Evolutionary conservation across 148 eudicot species (phyloP), one percentile per base, ranked within the genome.

Genomic region (Rhododendron kiyosumense): DNA sequence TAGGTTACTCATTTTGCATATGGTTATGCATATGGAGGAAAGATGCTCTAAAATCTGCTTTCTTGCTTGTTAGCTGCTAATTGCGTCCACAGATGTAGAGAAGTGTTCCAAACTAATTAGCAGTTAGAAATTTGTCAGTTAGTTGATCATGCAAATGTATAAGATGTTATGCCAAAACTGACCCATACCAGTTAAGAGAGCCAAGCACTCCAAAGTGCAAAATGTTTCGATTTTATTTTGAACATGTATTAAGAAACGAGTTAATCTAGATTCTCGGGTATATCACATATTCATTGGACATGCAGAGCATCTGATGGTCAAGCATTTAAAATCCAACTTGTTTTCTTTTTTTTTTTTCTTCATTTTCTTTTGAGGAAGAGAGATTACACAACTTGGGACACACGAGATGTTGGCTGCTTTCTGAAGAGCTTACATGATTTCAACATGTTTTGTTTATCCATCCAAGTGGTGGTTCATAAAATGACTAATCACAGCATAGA

Each of bases 1-100:
- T 49, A 17, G 13, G 83, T 80, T 36, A 80, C 41, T 80, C 32
- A 26, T 69, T 51, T 51, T 78, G 81, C 57, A 3, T 17, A 51
- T 48, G 83, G 84, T 24, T 57, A 61, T 61, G 84, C n/a, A 41
- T 18, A 81, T 12, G 73, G 45, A 2, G 84, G 45, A 81, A 59
- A 34, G 73, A 59, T 81, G 67, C 48, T 57, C 49, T 26, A 9
- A 52, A 81, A 81, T 5, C 6, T 13, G 32, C 41, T 26, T 80
- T 80, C 38, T 48, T 28, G 38, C 63, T 49, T 80, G 38, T 48
- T 30, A 48, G 52, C 30, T 46, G 45, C 17, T 41, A 20, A 36
- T 32, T 18, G 13, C 11, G 3, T 45, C 15, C 10, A 57, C 14
- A 34, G 38, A 20, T 81, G 69, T 57, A 9, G 7, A 32, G 22